Evolutionary conservation across 2,329 filamentous ascomycete species (phyloP).

Genomic region (Phaeosphaeriaceae sp.): DNA sequence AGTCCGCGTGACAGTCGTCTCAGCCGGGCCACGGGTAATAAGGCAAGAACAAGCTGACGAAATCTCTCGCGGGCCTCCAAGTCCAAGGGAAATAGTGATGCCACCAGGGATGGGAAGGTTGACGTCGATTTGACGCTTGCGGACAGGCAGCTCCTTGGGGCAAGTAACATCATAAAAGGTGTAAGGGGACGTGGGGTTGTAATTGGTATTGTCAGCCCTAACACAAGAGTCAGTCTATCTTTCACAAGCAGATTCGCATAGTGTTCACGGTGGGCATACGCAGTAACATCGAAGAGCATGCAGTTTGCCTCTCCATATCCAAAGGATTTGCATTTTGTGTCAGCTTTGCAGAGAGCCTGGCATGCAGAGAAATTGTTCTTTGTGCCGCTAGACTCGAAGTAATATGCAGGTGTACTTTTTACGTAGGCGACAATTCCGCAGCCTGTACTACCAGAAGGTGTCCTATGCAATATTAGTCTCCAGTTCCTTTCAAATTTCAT

Average conservation of each 20-base stretch:
- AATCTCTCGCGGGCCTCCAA: constrained; percentile 23
- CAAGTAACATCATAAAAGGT: constrained; percentile 41
- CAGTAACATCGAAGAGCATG: constrained; percentile 40
- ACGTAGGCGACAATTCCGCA: constrained; percentile 43
- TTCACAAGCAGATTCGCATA: background rate
- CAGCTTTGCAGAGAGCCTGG: constrained; percentile 39
- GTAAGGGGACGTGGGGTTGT: constrained; percentile 43
- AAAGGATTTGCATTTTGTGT: constrained; percentile 39
- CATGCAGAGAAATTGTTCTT: constrained; percentile 41
- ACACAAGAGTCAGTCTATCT: background rate
- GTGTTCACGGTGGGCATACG: constrained; percentile 25
- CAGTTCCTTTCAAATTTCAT: background rate
- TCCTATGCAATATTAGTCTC: constrained; percentile 16
- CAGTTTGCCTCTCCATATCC: constrained; percentile 44
- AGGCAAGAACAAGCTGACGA: constrained; percentile 41
- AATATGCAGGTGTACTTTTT: constrained; percentile 38
- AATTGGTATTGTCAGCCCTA: constrained; percentile 40
- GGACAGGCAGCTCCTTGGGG: constrained; percentile 36
- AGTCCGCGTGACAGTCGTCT: constrained; percentile 33
- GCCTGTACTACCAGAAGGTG: constrained; percentile 21
- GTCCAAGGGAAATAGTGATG: constrained; percentile 34
- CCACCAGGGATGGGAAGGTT: constrained; percentile 11
- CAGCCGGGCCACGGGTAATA: constrained; percentile 34
- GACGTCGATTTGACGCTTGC: constrained; percentile 33
- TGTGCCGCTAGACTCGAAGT: constrained; percentile 43